Conservation (phyloP, 345 rosid genomes). For the Eucalyptus cloeziana region DNA sequence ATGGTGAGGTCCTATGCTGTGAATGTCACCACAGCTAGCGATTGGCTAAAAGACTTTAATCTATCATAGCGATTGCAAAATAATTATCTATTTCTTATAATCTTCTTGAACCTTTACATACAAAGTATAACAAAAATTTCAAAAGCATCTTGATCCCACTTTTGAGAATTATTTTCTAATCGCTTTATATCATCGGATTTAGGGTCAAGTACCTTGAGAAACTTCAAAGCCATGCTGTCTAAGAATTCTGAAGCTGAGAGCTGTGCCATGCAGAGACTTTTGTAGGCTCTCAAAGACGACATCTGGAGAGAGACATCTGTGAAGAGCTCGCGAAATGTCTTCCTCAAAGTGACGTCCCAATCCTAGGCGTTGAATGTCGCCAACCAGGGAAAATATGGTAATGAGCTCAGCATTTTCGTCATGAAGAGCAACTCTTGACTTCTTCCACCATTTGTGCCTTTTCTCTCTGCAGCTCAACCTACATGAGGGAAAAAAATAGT, state of each 20-base stretch:
- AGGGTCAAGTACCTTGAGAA: conserved; percentile 11
- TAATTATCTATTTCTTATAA: too few species aligned
- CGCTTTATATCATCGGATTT: too few species aligned
- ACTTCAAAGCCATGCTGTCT: conserved; percentile 24
- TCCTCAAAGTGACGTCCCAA: conserved; percentile 9
- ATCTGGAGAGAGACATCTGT: not conserved
- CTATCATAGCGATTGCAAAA: too few species aligned
- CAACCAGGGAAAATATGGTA: conserved; percentile 15
- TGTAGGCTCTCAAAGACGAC: not conserved
- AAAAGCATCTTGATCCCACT: not conserved
- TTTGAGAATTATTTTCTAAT: too few species aligned
- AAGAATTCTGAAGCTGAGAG: conserved; percentile 30
- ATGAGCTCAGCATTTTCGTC: not conserved
- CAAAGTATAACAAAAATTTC: too few species aligned
- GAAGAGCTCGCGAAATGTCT: conserved; percentile 5
- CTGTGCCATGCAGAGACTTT: conserved; percentile 3
- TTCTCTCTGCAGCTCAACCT: not conserved
- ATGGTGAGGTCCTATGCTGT: not conserved
- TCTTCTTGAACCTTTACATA: too few species aligned
- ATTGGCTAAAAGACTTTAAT: too few species aligned
- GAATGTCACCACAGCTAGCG: not conserved
- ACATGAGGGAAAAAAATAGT: too few species aligned
- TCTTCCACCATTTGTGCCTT: conserved; percentile 9
- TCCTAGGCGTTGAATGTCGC: conserved; percentile 28
- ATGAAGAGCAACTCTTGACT: not conserved